Evolutionary conservation across 345 rosid genomes (phyloP).

Genomic region (rapeseed (Brassica napus)): DNA sequence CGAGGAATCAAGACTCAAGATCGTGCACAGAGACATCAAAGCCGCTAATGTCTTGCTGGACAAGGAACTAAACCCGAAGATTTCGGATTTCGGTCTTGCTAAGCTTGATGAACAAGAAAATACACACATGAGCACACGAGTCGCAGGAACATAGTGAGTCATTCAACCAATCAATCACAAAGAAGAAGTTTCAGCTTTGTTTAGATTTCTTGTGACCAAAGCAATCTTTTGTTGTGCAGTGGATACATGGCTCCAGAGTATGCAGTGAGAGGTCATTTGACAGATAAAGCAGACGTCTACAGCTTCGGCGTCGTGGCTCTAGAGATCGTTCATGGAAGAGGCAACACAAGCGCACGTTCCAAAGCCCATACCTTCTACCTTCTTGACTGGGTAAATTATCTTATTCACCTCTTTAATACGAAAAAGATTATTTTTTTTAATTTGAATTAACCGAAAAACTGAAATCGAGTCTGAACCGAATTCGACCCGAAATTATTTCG

Average conservation of each 20-base stretch:
- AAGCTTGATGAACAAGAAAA: conserved; percentile 51
- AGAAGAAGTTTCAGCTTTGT: neutral
- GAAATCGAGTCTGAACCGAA: too few relatives aligned
- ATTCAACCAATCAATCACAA: neutral
- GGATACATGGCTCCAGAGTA: conserved; percentile 59
- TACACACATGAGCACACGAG: conserved; percentile 49
- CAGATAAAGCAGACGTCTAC: conserved; percentile 52
- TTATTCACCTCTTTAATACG: neutral
- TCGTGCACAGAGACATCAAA: conserved; percentile 43
- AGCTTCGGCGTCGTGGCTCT: conserved; percentile 51
- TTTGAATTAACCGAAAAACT: too few relatives aligned
- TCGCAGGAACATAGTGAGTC: conserved; percentile 52
- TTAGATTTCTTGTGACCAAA: neutral
- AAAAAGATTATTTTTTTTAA: too few relatives aligned
- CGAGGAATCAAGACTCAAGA: conserved; percentile 52
- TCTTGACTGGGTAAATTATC: conserved; percentile 49
- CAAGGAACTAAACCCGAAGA: conserved; percentile 43
- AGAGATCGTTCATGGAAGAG: conserved; percentile 48
- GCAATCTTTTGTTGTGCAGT: conserved; percentile 19
- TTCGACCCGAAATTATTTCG: too few relatives aligned
- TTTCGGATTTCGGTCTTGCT: conserved; percentile 57
- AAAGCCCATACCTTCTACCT: conserved; percentile 42
- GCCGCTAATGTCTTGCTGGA: conserved; percentile 46
- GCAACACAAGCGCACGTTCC: conserved; percentile 41
- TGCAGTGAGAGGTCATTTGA: conserved; percentile 51